phyloP scores from a whole-genome alignment of 2,329 filamentous ascomycete species.

The Thelonectria olida region DNA sequence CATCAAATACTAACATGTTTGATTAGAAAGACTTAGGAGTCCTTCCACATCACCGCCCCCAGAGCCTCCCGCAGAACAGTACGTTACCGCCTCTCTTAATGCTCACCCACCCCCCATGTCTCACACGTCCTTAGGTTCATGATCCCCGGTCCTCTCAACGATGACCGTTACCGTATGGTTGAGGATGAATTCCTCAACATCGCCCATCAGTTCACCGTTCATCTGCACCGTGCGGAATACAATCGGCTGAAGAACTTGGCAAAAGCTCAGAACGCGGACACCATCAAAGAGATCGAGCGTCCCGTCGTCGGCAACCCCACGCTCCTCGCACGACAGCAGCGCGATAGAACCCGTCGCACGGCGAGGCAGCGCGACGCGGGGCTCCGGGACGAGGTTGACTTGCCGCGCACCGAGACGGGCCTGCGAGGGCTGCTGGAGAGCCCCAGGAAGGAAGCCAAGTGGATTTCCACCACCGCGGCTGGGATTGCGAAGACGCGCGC shows the following conservation, averaged over 20 bases:
- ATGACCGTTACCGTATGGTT: slow-evolving; percentile 83
- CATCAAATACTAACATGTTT: background rate
- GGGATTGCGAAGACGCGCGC: slow-evolving; percentile 36
- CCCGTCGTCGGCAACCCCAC: slow-evolving; percentile 57
- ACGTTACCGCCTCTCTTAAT: slow-evolving; percentile 2
- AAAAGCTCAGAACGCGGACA: slow-evolving; percentile 61
- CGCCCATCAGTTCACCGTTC: slow-evolving; percentile 75
- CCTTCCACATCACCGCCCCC: slow-evolving; percentile 63
- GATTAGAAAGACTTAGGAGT: slow-evolving; percentile 42
- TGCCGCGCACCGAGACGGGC: slow-evolving; percentile 44
- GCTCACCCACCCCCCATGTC: background rate
- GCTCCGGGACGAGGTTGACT: slow-evolving; percentile 9
- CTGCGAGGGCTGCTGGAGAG: slow-evolving; percentile 56
- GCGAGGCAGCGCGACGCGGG: slow-evolving; percentile 36
- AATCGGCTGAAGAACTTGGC: slow-evolving; percentile 69
- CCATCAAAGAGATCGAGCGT: slow-evolving; percentile 60
- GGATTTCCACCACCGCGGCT: slow-evolving; percentile 36
- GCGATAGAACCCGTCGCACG: slow-evolving; percentile 28
- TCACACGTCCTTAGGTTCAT: slow-evolving; percentile 61
- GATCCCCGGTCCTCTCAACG: slow-evolving; percentile 69
- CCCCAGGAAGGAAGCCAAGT: slow-evolving; percentile 44
- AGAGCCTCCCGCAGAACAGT: slow-evolving; percentile 58
- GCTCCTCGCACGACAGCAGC: slow-evolving; percentile 33
- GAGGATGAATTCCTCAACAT: slow-evolving; percentile 80
- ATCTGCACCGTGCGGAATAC: slow-evolving; percentile 83